phyloP scores from a whole-genome alignment of 345 rosid genomes.

The Salix purpurea region DNA sequence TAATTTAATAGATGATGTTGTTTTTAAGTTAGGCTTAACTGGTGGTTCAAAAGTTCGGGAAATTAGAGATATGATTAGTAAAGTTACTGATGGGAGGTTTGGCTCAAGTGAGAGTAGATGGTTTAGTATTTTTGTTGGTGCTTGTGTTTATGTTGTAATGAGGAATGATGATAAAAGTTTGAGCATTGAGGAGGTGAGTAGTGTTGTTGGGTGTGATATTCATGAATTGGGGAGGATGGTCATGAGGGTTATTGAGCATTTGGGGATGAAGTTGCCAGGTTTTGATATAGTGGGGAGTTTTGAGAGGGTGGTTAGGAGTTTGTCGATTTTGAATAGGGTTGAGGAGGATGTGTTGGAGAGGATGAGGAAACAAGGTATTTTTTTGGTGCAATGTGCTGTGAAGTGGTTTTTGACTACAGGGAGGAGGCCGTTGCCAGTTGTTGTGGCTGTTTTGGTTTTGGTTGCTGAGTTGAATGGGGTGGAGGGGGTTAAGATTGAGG shows the following conservation, averaged over 20 bases:
- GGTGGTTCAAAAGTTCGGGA: constrained; percentile 13
- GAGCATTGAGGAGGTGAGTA: constrained; percentile 45
- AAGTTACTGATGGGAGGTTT: constrained; percentile 58
- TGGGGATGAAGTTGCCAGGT: constrained; percentile 44
- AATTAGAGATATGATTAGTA: constrained; percentile 35
- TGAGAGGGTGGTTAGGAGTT: constrained; percentile 35
- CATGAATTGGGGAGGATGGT: constrained; percentile 67
- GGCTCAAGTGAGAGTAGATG: constrained; percentile 52
- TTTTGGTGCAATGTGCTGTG: constrained; percentile 63
- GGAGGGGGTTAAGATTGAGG: constrained; percentile 41
- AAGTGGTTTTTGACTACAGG: constrained; percentile 79
- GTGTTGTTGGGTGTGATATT: constrained; percentile 47
- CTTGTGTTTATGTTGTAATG: constrained; percentile 52
- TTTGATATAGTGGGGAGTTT: constrained; percentile 51
- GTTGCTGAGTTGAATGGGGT: constrained; percentile 58
- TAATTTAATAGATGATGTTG: constrained; percentile 35
- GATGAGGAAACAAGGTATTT: constrained; percentile 60
- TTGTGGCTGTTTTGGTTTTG: constrained; percentile 64
- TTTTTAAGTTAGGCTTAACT: constrained; percentile 27
- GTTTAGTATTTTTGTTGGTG: constrained; percentile 63
- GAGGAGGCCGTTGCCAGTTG: constrained; percentile 69
- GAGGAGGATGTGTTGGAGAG: constrained; percentile 38
- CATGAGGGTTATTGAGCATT: constrained; percentile 54
- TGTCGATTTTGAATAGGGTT: constrained; percentile 23
- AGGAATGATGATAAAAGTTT: constrained; percentile 49